A percentile compares a stretch with the other conserved stretches of the same genome.
Evolutionary conservation across 352 stramenopile species (phyloP).

Genomic region (Phytophthora tentaculata): DNA sequence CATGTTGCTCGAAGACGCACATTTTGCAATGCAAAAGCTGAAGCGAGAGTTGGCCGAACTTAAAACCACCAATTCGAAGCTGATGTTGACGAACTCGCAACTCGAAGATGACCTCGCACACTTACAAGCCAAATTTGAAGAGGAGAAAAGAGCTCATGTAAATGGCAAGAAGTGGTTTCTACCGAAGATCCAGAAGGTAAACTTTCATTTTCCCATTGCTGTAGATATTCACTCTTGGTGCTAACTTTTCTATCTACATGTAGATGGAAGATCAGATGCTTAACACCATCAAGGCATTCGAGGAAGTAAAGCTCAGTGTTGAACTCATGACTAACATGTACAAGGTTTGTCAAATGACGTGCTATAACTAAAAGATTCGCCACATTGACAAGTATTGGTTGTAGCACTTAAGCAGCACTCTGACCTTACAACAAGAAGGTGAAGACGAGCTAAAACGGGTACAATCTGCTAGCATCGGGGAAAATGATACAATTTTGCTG

Average conservation of each 20-base stretch:
- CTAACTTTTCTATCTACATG: background rate
- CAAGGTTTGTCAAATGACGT: slow-evolving; percentile 51
- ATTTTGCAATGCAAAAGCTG: slow-evolving; percentile 77
- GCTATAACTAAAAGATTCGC: too few relatives aligned
- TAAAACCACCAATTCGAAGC: slow-evolving; percentile 64
- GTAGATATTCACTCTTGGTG: too few relatives aligned
- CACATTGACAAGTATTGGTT: background rate
- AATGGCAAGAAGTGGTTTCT: slow-evolving; percentile 72
- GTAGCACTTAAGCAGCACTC: slow-evolving; percentile 54
- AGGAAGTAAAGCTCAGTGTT: slow-evolving; percentile 84
- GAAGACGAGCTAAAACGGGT: slow-evolving; percentile 68
- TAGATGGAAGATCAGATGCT: slow-evolving; percentile 74
- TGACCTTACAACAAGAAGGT: slow-evolving; percentile 56
- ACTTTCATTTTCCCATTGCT: background rate
- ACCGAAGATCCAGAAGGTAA: slow-evolving; percentile 73
- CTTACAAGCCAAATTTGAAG: slow-evolving; percentile 71
- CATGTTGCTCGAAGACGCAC: slow-evolving; percentile 58
- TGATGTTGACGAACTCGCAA: slow-evolving; percentile 72
- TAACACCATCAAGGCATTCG: slow-evolving; percentile 61
- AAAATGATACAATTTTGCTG: background rate
- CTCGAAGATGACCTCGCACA: slow-evolving; percentile 74
- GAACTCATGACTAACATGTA: slow-evolving; percentile 90
- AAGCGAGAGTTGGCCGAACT: slow-evolving; percentile 70
- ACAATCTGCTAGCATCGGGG: too few relatives aligned
- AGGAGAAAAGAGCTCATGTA: slow-evolving; percentile 69